A percentile compares a stretch with the other conserved stretches of the same genome.
These are phyloP conservation scores for Scutellaria galericulata DNA, from an alignment of 257 asterid genomes.

Conservation along the genomic window DNA sequence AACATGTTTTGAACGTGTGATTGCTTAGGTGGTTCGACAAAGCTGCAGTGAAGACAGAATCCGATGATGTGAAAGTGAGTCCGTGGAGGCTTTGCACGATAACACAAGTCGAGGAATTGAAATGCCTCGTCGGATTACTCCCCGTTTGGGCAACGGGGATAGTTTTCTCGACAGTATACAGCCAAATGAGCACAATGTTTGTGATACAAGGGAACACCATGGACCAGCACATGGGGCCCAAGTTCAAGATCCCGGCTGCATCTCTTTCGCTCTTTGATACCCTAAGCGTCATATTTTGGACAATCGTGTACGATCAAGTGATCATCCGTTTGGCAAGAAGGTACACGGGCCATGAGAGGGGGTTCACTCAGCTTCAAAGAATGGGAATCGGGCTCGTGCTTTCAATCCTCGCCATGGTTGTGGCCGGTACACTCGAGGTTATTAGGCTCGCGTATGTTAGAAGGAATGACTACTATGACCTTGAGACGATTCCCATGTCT, in stretches of 20 bases:
- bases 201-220: constrained; percentile 80
- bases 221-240: constrained; percentile 72
- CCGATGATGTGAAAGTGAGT: constrained; percentile 37
- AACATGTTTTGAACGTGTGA: neutral
- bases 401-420: constrained; percentile 65
- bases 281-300: constrained; percentile 79
- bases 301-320: constrained; percentile 57
- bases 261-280: constrained; percentile 80
- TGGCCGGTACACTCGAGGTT: constrained; percentile 69
- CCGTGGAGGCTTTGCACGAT: constrained; percentile 82
- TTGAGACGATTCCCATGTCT: constrained; percentile 58
- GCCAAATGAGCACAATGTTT: constrained; percentile 92
- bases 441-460: constrained; percentile 59
- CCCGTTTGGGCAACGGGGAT: constrained; percentile 89
- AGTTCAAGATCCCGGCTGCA: constrained; percentile 84
- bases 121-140: constrained; percentile 65
- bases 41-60: constrained; percentile 69
- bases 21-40: constrained; percentile 72
- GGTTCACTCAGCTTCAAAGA: constrained; percentile 81
- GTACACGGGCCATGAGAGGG: constrained; percentile 68
- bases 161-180: constrained; percentile 69
- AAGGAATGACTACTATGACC: constrained; percentile 52
- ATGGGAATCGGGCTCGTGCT: constrained; percentile 79
- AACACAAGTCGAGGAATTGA: constrained; percentile 90
- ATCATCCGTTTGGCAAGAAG: constrained; percentile 55